Base-by-base conservation (phyloP, 768 basidiomycete genomes). In the Macrolepiota dolichaula region DNA sequence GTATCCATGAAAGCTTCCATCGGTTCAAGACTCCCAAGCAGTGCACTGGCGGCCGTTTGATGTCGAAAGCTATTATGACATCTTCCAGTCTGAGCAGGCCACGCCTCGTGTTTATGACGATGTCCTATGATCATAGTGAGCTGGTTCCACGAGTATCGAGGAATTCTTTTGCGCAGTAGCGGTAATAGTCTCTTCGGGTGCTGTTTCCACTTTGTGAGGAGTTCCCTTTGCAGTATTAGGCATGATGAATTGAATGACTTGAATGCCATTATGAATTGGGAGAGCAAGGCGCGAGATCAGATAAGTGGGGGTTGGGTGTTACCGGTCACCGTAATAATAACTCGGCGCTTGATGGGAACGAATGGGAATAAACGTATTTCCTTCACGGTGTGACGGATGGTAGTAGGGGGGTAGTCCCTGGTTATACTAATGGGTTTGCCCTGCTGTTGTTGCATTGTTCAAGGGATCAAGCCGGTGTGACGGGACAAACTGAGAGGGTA, bases 81-180 rank as follows among this genome's bases (percentile, higher is more conserved):
- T 38, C 24, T 7, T 36, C 36, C 4, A 47, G 47, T 19, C 32
- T 9, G 13, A 36, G 56, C 24, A 35, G 13, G 19, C 19, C 32
- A 40, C 19, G 57, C 57, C 57, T 58, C 57, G 36, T 58, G 57
- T 49, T 47, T 58, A 37, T 58, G 57, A 58, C 57, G 57, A 29
- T 50, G 37, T 27, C 44, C 17, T 27, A 25, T 5, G 47, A 49
- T 49, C 47, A 15, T 7, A 27, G 25, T 27, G 25, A 13, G 22
- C 25, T 32, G 22, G 47, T 24, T 24, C 47, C 25, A 17, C 25
- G 12, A 24, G 47, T 7, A 49, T n/a, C 9, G 40, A 42, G 19
- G 42, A 44, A 19, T 32, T 29, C 51, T 38, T 32, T 22, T 37
- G 35, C 32, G 52, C 52, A 54, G 35, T 12, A 12, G 52, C 52